Evolutionary conservation across 2,329 filamentous ascomycete genomes (phyloP), one percentile per base, ranked within the genome.

Genomic region (Lojkania enalia): DNA sequence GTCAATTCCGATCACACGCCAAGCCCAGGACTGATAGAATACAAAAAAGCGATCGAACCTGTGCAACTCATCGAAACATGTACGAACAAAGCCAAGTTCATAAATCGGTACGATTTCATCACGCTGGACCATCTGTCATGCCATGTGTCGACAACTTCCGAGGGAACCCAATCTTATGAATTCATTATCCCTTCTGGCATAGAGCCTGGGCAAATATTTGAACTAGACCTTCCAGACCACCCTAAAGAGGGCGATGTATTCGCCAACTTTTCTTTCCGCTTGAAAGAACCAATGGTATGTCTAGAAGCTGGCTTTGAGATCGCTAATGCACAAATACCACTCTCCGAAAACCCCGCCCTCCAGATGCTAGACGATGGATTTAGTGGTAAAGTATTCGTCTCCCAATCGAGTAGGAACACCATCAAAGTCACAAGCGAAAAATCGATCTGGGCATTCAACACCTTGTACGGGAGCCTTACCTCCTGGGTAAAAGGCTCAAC

Each of bases 401-500:
- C 46, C 23, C 40, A 46, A 7, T 20, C 52, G 5, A 52, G 52
- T 3, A 51, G 47, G n/a, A 60, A 63, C 35, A 29, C 29, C 2
- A 31, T 68, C 21, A 47, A 53, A 4, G 59, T 67, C 31, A 46
- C 41, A 2, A 37, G 43, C 16, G 49, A 49, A 2, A 52, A 52
- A 5, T 57, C 74, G 0, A 49, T 66, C 0, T 86, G 82, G 82
- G 48, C 35, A 9, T 67, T 69, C 76, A 78, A 21, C 57, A 75
- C 70, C 1, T 74, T 77, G 0, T 78, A 83, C 47, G 79, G 84
- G 46, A 65, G 71, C 32, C 72, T 73, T 7, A 60, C 78, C 2
- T 66, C 63, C 7, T 58, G 59, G 31, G 50, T 54, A 16, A 51
- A 69, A 39, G 40, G 49, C 20, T 42, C 70, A 64, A 36, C 61